Conservation (phyloP, 768 basidiomycete species). For the Calocybe gangraenosa region DNA sequence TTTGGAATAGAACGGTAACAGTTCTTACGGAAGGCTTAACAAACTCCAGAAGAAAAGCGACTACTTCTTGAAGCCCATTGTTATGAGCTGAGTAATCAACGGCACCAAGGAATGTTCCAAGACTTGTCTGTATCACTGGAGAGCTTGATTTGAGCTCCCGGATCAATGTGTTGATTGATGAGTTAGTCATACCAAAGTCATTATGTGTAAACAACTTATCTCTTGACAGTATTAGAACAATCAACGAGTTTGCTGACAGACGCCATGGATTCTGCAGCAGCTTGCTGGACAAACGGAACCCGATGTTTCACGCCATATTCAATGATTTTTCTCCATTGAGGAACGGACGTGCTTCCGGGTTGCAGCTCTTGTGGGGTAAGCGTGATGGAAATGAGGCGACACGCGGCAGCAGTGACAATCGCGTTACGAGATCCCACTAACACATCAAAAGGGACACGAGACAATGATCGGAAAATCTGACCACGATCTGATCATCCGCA, state of each 20-base stretch:
- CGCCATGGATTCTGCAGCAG: constrained; percentile 67
- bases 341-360: constrained; percentile 37
- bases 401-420: constrained; percentile 66
- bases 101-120: constrained; percentile 65
- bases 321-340: constrained; percentile 65
- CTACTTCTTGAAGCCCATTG: constrained; percentile 48
- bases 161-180: constrained; percentile 46
- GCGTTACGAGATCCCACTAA: constrained; percentile 68
- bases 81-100: constrained; percentile 59
- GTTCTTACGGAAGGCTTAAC: constrained; percentile 50
- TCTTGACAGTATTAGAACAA: constrained; percentile 57
- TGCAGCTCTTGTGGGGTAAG: constrained; percentile 55
- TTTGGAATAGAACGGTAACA: constrained; percentile 3
- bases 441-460: constrained; percentile 50
- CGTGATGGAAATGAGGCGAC: constrained; percentile 61
- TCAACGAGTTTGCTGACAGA: constrained; percentile 67
- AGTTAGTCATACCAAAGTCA: constrained; percentile 10
- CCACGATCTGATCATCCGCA: neutral
- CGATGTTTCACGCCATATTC: constrained; percentile 72
- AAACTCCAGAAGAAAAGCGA: constrained; percentile 56
- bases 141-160: constrained; percentile 51
- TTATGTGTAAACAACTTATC: constrained; percentile 56
- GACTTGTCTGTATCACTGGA: constrained; percentile 63
- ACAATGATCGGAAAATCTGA: constrained; percentile 66
- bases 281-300: constrained; percentile 62